phyloP scores from a whole-genome alignment of 768 basidiomycete genomes.

The Dacryopinax primogenitus region DNA sequence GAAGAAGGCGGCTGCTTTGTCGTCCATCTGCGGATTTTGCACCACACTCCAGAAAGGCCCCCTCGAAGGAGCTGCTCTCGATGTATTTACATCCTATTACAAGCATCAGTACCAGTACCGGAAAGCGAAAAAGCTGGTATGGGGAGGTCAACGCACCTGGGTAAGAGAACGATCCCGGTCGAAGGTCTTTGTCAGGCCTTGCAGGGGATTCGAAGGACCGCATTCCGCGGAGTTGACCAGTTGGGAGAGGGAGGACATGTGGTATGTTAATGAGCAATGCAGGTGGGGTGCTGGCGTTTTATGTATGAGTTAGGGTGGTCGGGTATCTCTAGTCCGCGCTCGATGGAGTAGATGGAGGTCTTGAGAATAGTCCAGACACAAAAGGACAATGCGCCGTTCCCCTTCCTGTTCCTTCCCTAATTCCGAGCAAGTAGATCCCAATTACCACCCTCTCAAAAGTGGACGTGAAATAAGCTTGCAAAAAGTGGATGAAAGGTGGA shows the following conservation, averaged over 20 bases:
- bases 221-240: slow-evolving; percentile 68
- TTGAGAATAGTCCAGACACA: too few species aligned
- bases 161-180: slow-evolving; percentile 67
- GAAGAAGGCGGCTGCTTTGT: neutral
- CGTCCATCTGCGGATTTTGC: neutral
- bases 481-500: too few species aligned
- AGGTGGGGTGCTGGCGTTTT: neutral
- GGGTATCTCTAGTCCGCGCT: too few species aligned
- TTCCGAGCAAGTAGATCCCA: too few species aligned
- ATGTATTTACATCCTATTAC: slow-evolving; percentile 46
- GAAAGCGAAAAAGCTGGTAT: neutral
- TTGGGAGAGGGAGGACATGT: slow-evolving; percentile 40
- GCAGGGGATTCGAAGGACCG: slow-evolving; percentile 73
- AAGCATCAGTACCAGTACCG: neutral
- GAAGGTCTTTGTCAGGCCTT: slow-evolving; percentile 64
- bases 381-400: too few species aligned
- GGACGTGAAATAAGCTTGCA: too few species aligned
- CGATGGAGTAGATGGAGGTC: too few species aligned
- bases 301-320: too few species aligned
- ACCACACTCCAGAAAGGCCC: neutral
- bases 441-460: too few species aligned
- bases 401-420: too few species aligned
- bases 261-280: neutral
- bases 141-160: slow-evolving; percentile 41
- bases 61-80: slow-evolving; percentile 47